Evolutionary conservation across 148 eudicot species (phyloP).

Genomic region (Fagopyrum homotropicum): DNA sequence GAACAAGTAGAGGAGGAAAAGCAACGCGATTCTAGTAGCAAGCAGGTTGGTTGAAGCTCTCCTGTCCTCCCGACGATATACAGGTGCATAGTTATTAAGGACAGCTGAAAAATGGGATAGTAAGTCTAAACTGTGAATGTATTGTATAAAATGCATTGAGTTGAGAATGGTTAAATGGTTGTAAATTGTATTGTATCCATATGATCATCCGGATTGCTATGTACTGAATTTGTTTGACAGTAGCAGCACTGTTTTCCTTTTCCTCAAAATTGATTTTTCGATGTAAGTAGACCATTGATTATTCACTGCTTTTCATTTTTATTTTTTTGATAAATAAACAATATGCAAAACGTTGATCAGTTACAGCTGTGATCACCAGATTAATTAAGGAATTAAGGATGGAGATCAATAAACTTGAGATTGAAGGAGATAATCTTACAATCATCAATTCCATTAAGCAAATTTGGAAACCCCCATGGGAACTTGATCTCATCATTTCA

Average conservation of each 20-base stretch:
- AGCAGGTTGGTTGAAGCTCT: conserved; percentile 32
- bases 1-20: conserved; percentile 97
- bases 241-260: not conserved
- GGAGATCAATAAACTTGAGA: too few species aligned
- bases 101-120: not conserved
- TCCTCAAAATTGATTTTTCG: not conserved
- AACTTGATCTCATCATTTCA: too few species aligned
- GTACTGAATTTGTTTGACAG: not conserved
- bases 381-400: too few species aligned
- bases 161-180: not conserved
- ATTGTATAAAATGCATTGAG: not conserved
- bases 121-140: not conserved
- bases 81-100: not conserved
- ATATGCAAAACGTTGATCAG: too few species aligned
- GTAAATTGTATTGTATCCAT: not conserved
- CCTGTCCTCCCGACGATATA: not conserved
- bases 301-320: too few species aligned
- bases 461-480: too few species aligned
- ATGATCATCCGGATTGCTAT: not conserved
- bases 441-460: too few species aligned
- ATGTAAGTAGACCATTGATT: not conserved
- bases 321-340: too few species aligned
- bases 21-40: conserved; percentile 35
- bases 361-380: too few species aligned
- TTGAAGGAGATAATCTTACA: too few species aligned